Evolutionary conservation across 345 rosid species (phyloP).

Genomic region (Capsella bursapastoris): DNA sequence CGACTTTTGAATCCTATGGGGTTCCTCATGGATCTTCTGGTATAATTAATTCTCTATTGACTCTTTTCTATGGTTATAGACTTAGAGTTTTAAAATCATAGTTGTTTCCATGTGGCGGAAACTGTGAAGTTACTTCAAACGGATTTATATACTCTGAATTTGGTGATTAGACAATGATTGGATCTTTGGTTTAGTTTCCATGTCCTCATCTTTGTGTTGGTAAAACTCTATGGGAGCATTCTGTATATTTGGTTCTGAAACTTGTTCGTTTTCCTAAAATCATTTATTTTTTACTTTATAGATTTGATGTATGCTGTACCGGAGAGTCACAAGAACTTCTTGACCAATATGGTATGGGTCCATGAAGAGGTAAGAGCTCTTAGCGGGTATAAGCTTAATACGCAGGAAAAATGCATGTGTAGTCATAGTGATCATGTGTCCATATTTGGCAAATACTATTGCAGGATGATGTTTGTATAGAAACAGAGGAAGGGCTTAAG

Average conservation of each 20-base stretch:
- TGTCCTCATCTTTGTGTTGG: background rate
- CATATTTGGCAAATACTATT: background rate
- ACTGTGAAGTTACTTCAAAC: background rate
- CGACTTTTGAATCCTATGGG: slow-evolving; percentile 77
- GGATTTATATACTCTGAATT: background rate
- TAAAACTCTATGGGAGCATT: background rate
- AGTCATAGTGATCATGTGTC: background rate
- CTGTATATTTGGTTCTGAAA: background rate
- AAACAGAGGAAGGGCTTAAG: slow-evolving; percentile 55
- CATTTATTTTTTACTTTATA: slow-evolving; percentile 23
- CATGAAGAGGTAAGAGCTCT: slow-evolving; percentile 68
- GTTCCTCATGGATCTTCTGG: slow-evolving; percentile 86
- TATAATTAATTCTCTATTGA: slow-evolving; percentile 13
- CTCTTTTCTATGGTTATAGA: background rate
- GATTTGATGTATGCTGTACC: slow-evolving; percentile 80
- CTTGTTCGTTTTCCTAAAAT: background rate
- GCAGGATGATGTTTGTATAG: slow-evolving; percentile 72
- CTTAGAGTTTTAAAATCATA: too few relatives aligned
- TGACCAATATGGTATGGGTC: slow-evolving; percentile 80
- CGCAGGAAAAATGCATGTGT: background rate
- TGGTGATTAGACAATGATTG: background rate
- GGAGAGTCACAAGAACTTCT: slow-evolving; percentile 83
- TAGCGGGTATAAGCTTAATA: background rate
- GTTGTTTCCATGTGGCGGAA: background rate
- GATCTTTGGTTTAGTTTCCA: slow-evolving; percentile 1